phyloP scores from a whole-genome alignment of 1,139 yeast genomes.

The Yamadazyma pseudoaaseri region DNA sequence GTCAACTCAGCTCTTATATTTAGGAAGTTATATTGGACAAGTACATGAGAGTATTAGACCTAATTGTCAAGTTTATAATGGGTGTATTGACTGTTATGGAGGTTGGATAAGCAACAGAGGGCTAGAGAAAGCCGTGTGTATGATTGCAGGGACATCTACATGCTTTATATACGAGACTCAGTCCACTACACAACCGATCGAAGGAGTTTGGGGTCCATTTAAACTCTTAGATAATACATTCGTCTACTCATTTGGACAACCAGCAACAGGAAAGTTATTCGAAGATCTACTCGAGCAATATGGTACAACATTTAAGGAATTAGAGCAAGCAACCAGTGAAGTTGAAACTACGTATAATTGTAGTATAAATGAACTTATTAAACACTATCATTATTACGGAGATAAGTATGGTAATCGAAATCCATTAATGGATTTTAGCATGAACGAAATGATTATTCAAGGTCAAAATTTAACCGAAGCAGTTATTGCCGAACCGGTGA shows the following conservation, averaged over 20 bases:
- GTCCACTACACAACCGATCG: conserved; percentile 15
- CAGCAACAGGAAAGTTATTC: conserved; percentile 54
- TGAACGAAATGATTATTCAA: conserved; percentile 50
- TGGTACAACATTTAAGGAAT: conserved; percentile 22
- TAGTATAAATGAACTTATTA: conserved; percentile 32
- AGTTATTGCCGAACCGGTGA: conserved; percentile 13
- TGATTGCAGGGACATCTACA: conserved; percentile 64
- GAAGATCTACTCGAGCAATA: conserved; percentile 44
- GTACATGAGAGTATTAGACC: conserved; percentile 8
- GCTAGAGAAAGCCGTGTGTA: conserved; percentile 27
- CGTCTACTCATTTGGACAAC: conserved; percentile 55
- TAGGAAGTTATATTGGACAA: conserved; percentile 23
- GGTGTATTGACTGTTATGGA: conserved; percentile 59
- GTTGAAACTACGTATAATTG: conserved; percentile 16
- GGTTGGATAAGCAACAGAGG: conserved; percentile 46
- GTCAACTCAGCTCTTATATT: conserved; percentile 9
- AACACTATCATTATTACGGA: conserved; percentile 47
- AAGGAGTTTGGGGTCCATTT: conserved; percentile 63
- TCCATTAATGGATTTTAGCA: conserved; percentile 48
- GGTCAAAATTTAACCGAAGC: conserved; percentile 29
- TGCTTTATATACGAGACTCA: conserved; percentile 43
- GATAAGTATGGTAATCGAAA: conserved; percentile 57
- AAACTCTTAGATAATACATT: conserved; percentile 20
- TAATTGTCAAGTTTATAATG: conserved; percentile 32
- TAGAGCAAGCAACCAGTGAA: conserved; percentile 31